These are phyloP conservation scores for Penicillium sp. DNA, from an alignment of 2,329 filamentous ascomycete species.

Conservation along the genomic window DNA sequence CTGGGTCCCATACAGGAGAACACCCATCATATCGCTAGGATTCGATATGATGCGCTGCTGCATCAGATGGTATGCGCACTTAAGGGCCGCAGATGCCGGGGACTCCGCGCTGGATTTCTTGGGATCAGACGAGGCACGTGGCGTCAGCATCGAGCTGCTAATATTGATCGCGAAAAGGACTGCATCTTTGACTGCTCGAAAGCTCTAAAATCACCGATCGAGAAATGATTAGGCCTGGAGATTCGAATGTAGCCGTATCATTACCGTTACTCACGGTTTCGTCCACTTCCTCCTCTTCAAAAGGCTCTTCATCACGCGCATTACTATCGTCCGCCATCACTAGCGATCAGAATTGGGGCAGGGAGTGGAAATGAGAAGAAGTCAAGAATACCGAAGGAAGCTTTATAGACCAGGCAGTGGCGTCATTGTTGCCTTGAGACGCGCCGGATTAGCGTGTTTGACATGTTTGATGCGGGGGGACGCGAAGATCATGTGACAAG, in stretches of 20 bases:
- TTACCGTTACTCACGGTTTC: constrained; percentile 40
- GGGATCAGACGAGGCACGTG: constrained; percentile 61
- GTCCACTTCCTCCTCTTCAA: constrained; percentile 49
- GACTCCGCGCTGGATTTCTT: constrained; percentile 80
- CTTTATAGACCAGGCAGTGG: neutral
- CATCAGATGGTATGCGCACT: constrained; percentile 94
- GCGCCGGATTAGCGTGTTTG: constrained; percentile 26
- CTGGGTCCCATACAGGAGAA: constrained; percentile 86
- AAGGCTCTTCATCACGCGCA: constrained; percentile 39
- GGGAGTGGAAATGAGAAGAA: neutral
- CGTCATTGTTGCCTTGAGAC: constrained; percentile 28
- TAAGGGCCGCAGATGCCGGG: constrained; percentile 77
- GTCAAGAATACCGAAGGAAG: neutral
- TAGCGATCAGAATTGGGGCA: neutral
- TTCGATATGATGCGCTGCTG: constrained; percentile 97
- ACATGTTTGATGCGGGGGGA: constrained; percentile 13
- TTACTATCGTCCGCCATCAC: constrained; percentile 40
- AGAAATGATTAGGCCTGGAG: neutral
- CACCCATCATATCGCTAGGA: constrained; percentile 95
- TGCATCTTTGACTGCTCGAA: constrained; percentile 94
- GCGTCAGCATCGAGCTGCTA: constrained; percentile 78
- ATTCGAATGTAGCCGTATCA: neutral
- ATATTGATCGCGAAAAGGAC: constrained; percentile 94
- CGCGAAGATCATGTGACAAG: constrained; percentile 40
- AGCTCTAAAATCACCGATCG: constrained; percentile 58